phyloP scores from a whole-genome alignment of 2,329 filamentous ascomycete species.

The Sporothrix sp. region DNA sequence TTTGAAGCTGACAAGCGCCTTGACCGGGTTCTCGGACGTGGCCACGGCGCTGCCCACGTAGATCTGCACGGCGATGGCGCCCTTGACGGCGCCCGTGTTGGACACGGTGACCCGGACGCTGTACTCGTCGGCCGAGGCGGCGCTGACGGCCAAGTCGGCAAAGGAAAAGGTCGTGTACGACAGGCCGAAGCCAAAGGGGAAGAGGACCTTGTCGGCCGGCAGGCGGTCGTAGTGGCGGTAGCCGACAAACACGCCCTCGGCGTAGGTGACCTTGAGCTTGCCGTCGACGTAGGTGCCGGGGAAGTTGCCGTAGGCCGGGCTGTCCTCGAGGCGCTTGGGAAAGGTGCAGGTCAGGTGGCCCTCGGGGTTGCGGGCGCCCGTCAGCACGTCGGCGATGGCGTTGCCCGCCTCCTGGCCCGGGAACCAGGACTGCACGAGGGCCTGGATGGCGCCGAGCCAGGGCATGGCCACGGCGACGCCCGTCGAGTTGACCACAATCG shows the following conservation, averaged over 20 bases:
- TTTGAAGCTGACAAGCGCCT: too few species aligned
- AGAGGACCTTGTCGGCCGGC: conserved; percentile 23
- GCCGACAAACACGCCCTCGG: conserved; percentile 63
- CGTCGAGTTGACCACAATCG: conserved; percentile 65
- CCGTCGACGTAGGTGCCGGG: conserved; percentile 44
- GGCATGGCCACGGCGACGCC: conserved; percentile 67
- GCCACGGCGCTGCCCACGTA: conserved; percentile 38
- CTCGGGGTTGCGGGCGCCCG: conserved; percentile 62
- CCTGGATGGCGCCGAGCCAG: conserved; percentile 47
- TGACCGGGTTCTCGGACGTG: too few species aligned
- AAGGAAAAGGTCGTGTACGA: conserved; percentile 28
- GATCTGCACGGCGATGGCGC: conserved; percentile 48
- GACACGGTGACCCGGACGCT: conserved; percentile 42
- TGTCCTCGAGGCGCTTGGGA: conserved; percentile 52
- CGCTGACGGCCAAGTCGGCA: conserved; percentile 25
- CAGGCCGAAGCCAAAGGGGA: conserved; percentile 23
- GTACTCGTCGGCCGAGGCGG: conserved; percentile 12
- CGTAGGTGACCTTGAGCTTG: conserved; percentile 52
- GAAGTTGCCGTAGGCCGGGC: conserved; percentile 60
- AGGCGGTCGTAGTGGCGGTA: conserved; percentile 60
- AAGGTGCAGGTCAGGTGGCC: conserved; percentile 58
- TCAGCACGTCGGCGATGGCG: conserved; percentile 66
- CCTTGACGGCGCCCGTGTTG: conserved; percentile 49
- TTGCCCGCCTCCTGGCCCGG: conserved; percentile 80
- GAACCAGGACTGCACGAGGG: conserved; percentile 70